phyloP scores from a whole-genome alignment of 768 basidiomycete species.

The Phlegmacium glaucopus region DNA sequence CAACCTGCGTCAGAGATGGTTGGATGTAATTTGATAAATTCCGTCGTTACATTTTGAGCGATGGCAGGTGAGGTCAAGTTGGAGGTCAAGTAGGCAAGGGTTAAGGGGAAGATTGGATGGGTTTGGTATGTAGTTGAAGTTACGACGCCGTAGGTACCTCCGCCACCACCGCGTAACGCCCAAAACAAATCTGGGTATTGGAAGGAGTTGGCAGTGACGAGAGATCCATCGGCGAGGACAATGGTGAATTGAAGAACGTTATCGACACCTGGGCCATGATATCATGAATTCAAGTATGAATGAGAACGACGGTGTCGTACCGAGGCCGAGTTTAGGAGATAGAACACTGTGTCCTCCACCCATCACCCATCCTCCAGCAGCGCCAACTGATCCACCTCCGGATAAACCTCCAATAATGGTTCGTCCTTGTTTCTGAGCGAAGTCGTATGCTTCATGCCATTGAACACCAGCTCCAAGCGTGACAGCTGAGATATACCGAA shows the following conservation, averaged over 20 bases:
- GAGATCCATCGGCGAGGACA: constrained; percentile 39
- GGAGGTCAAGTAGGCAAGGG: constrained; percentile 19
- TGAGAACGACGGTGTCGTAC: constrained; percentile 14
- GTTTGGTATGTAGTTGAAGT: constrained; percentile 45
- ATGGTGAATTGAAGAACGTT: constrained; percentile 43
- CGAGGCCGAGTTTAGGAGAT: constrained; percentile 38
- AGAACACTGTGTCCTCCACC: constrained; percentile 46
- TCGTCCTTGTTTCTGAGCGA: constrained; percentile 31
- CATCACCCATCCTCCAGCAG: constrained; percentile 46
- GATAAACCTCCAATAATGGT: constrained; percentile 44
- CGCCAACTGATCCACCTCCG: constrained; percentile 38
- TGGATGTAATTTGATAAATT: constrained; percentile 31
- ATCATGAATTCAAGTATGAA: neutral
- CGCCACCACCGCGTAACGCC: constrained; percentile 51
- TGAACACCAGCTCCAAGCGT: constrained; percentile 39
- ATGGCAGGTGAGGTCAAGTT: constrained; percentile 28
- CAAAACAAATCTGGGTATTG: constrained; percentile 47
- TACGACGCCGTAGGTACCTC: constrained; percentile 46
- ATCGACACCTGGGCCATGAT: constrained; percentile 37
- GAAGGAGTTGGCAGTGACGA: constrained; percentile 36
- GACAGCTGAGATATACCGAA: constrained; percentile 11
- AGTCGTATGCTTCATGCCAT: constrained; percentile 39
- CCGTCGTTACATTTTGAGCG: constrained; percentile 28
- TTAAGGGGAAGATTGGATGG: constrained; percentile 33
- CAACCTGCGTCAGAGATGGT: constrained; percentile 40